A percentile compares a stretch with the other conserved stretches of the same genome.
phyloP scores from a whole-genome alignment of 2,329 filamentous ascomycete genomes.

The Ascomycota sp. region DNA sequence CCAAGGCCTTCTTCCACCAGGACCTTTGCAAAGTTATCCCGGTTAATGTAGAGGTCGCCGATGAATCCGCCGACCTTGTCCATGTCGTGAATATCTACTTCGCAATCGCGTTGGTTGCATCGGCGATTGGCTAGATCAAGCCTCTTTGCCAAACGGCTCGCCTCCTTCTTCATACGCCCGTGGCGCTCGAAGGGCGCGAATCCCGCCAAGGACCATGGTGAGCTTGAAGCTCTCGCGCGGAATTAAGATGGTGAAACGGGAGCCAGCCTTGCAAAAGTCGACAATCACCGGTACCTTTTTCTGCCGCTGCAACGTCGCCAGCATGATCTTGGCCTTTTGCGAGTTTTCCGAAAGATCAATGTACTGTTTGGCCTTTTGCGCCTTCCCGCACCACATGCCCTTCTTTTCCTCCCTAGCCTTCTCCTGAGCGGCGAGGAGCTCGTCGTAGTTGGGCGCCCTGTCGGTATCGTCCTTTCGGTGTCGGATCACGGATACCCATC shows the following conservation, averaged over 20 bases:
- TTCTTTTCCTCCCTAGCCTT: conserved; percentile 71
- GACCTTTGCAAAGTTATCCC: conserved; percentile 85
- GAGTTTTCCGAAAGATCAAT: conserved; percentile 79
- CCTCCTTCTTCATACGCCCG: conserved; percentile 54
- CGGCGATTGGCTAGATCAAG: conserved; percentile 80
- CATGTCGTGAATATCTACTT: conserved; percentile 83
- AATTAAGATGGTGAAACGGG: conserved; percentile 77
- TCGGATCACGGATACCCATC: conserved; percentile 82
- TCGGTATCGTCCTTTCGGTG: conserved; percentile 92
- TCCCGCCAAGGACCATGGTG: conserved; percentile 83
- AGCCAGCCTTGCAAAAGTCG: conserved; percentile 95
- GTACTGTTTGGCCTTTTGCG: conserved; percentile 63
- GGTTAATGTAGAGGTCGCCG: conserved; percentile 78
- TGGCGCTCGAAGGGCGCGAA: conserved; percentile 74
- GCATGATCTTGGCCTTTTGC: conserved; percentile 89
- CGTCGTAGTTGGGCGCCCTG: conserved; percentile 83
- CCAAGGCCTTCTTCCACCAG: conserved; percentile 88
- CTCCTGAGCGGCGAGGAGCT: conserved; percentile 61
- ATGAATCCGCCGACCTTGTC: conserved; percentile 98
- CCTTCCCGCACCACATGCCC: conserved; percentile 87
- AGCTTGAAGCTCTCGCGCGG: conserved; percentile 87
- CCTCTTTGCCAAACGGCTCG: conserved; percentile 90
- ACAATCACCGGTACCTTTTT: conserved; percentile 85
- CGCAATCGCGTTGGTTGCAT: conserved; percentile 84
- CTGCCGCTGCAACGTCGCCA: conserved; percentile 71